Evolutionary conservation across 164 flowering plant genomes (phyloP).

Genomic region (Aristolochia californica): DNA sequence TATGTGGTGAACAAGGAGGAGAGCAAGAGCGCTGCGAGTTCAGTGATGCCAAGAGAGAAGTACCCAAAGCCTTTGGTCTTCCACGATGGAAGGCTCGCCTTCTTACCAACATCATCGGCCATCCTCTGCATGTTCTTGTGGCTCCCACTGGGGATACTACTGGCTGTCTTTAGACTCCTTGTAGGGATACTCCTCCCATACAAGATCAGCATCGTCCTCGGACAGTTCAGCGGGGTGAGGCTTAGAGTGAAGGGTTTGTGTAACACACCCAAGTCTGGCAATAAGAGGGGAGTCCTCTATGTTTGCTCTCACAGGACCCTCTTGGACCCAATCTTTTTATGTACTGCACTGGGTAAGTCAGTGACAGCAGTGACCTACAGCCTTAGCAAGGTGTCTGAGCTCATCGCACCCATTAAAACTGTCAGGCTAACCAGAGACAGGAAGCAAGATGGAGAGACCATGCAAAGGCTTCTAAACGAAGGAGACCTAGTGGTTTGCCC

Average conservation of each 20-base stretch:
- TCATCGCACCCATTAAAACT: conserved; percentile 60
- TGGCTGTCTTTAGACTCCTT: conserved; percentile 45
- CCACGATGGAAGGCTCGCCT: conserved; percentile 86
- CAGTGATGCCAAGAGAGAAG: conserved; percentile 42
- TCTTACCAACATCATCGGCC: conserved; percentile 66
- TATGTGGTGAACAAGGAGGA: conserved; percentile 54
- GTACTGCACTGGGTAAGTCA: conserved; percentile 27
- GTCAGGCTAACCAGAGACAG: conserved; percentile 66
- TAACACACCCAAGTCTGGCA: conserved; percentile 6
- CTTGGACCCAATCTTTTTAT: conserved; percentile 63
- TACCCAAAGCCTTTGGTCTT: conserved; percentile 77
- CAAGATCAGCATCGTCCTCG: conserved; percentile 24
- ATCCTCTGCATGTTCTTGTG: conserved; percentile 66
- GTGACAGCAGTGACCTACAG: conserved; percentile 81
- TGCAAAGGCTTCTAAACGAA: conserved; percentile 45
- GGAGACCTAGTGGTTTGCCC: conserved; percentile 90
- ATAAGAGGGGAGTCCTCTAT: conserved; percentile 42
- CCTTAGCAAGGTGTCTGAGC: conserved; percentile 63
- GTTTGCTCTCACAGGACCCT: conserved; percentile 78
- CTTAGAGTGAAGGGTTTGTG: conserved; percentile 22
- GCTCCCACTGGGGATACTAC: conserved; percentile 60
- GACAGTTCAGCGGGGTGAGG: conserved; percentile 25
- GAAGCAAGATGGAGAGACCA: conserved; percentile 39
- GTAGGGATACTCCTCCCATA: conserved; percentile 47
- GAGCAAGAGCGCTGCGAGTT: conserved; percentile 8